Conservation (phyloP, 495 filamentous ascomycete genomes). For the Talaromyces proteolyticus region DNA sequence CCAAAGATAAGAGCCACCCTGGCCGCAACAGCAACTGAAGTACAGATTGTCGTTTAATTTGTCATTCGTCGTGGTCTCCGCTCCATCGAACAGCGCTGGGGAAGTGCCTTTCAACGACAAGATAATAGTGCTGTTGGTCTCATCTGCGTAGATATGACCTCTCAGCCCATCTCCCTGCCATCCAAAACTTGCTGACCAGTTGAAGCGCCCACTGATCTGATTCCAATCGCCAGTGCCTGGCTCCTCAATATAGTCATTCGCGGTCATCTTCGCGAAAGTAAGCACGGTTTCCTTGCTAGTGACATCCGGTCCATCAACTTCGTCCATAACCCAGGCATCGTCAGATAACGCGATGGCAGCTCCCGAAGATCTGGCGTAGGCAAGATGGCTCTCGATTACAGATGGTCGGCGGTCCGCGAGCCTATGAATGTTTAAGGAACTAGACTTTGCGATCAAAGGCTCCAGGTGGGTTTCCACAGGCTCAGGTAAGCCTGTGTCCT, state of each 20-base stretch:
- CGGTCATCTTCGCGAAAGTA: constrained; percentile 77
- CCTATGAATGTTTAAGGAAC: constrained; percentile 63
- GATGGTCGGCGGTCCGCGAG: constrained; percentile 71
- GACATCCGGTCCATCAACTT: constrained; percentile 70
- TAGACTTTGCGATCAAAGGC: constrained; percentile 50
- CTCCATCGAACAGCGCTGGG: constrained; percentile 86
- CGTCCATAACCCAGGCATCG: constrained; percentile 79
- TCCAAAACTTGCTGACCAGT: constrained; percentile 78
- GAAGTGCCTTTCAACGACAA: constrained; percentile 92
- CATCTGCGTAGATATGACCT: constrained; percentile 86
- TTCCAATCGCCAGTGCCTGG: constrained; percentile 74
- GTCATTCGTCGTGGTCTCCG: constrained; percentile 93
- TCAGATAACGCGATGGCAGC: constrained; percentile 51
- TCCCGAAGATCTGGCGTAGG: constrained; percentile 57
- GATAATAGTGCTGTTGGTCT: constrained; percentile 78
- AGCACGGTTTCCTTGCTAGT: constrained; percentile 82
- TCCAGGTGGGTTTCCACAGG: constrained; percentile 17
- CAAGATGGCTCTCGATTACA: constrained; percentile 70
- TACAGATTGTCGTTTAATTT: constrained; percentile 97
- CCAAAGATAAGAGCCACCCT: constrained; percentile 84
- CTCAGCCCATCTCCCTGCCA: constrained; percentile 87
- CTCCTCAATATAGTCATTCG: constrained; percentile 78
- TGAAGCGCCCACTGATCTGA: constrained; percentile 72
- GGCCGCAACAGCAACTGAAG: constrained; percentile 95
- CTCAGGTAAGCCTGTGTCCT: constrained; percentile 50